Base-by-base conservation (phyloP, 139 green algal species). In the Pseudopediastrum boryanum region DNA sequence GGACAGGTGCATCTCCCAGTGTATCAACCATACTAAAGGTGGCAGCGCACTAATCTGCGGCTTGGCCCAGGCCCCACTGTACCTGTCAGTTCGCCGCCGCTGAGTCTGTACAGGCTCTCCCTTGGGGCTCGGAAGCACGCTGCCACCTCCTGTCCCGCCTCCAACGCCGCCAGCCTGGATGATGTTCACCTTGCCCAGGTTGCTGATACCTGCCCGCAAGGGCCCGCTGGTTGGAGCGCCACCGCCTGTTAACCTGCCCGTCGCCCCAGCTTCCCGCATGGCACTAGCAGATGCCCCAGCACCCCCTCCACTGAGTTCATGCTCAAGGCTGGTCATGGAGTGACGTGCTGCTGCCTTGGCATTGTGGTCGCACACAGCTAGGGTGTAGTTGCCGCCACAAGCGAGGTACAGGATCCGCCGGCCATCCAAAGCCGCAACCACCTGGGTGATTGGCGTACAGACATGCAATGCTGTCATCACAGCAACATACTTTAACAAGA, bases 321-420 rank as follows among this genome's bases (percentile, higher is more conserved):
- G 35, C 9, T 72, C 73, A 0, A 63, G 29, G 58, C 43, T 64
- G 2, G 62, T 48, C 29, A 62, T 36, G 21, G 61, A 74, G 35
- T 63, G 66, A 4, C 74, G 52, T 4, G 83, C 83, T 8, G 83
- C 67, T 5, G 83, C 77, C n/a, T 52, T 71, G 4, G 65, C 36
- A 56, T 90, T 79, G 43, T 96, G 90, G 50, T 89, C 80, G 41
- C 89, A 90, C 23, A 96, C 89, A 7, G 89, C 90, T 31, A 93
- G 54, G 0, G 86, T 93, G 81, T 89, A 87, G 68, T 83, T 71
- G 31, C 89, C 89, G 4, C 92, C 92, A 31, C 81, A 88, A 0
- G 90, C 81, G 2, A 93, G 74, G 83, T 93, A 85, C 38, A 92
- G 69, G 23, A 86, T 79, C 41, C 81, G 83, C 52, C 79, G 74